Evolutionary conservation across 257 asterid genomes (phyloP).

Genomic region (Fraxinus americana): DNA sequence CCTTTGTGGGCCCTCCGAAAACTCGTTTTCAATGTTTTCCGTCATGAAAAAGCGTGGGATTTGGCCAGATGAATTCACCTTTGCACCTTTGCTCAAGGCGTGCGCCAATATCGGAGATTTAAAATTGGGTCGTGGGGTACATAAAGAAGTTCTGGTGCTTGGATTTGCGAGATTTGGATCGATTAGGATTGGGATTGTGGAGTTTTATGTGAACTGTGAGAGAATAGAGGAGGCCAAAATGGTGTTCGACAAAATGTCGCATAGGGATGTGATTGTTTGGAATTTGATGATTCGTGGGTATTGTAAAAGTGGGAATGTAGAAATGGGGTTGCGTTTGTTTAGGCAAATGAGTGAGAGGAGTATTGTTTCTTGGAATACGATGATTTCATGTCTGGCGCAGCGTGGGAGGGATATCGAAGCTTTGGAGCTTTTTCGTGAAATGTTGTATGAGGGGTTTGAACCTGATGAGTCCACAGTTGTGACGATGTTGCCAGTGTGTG

Average conservation of each 20-base stretch:
- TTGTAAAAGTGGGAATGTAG: slow-evolving; percentile 35
- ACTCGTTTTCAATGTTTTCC: slow-evolving; percentile 30
- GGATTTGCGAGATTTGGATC: slow-evolving; percentile 42
- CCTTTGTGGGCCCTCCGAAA: slow-evolving; percentile 33
- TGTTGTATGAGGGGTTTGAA: slow-evolving; percentile 34
- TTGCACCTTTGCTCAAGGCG: slow-evolving; percentile 47
- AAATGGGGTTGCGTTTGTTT: slow-evolving; percentile 34
- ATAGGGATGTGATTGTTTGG: slow-evolving; percentile 47
- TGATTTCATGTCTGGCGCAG: slow-evolving; percentile 40
- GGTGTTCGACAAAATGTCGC: slow-evolving; percentile 47
- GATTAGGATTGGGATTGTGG: slow-evolving; percentile 40
- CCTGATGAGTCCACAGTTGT: slow-evolving; percentile 53
- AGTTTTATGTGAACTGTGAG: slow-evolving; percentile 31
- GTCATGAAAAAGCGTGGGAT: slow-evolving; percentile 41
- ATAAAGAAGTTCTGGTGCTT: slow-evolving; percentile 35
- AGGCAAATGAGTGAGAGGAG: slow-evolving; percentile 46
- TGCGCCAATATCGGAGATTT: slow-evolving; percentile 35
- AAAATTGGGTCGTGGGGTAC: slow-evolving; percentile 36
- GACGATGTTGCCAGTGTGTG: slow-evolving; percentile 41
- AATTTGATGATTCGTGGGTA: slow-evolving; percentile 54
- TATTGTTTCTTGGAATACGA: slow-evolving; percentile 48
- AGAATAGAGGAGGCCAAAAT: slow-evolving; percentile 36
- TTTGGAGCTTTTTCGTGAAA: slow-evolving; percentile 35
- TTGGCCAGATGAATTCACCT: slow-evolving; percentile 47
- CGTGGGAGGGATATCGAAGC: slow-evolving; percentile 42